Evolutionary conservation across 345 rosid genomes (phyloP), one percentile per base, ranked within the genome.

Genomic region (Ceriops decandra): DNA sequence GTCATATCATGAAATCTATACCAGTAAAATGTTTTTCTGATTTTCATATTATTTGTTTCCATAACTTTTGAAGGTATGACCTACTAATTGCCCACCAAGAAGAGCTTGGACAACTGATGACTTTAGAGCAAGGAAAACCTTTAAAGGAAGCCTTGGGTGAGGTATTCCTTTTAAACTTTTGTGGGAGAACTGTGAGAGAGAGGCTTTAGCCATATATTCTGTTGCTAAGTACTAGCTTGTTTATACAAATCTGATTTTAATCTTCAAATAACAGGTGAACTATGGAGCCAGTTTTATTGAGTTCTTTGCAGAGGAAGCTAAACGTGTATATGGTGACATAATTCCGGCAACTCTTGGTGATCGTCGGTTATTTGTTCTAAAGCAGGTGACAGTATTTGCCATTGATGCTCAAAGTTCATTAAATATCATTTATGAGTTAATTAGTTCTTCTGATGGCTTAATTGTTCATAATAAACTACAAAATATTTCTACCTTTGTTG

Each of bases 91-190:
- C 87, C 69, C 89, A 91, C 84, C 88, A 87, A 82, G 95, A 95
- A 80, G 96, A 95, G 71, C 90, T 95, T 76, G 99, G 93, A 67
- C 91, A 90, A 76, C 85, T 91, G 59, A 92, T 95, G 73, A 92
- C 98, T 51, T 81, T 91, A 75, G 99, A 95, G 87, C 93, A 88
- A 85, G 99, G 99, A 54, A 95, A 95, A 75, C 98, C 99, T 71
- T 79, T 95, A 53, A 85, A 86, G 73, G 99, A 95, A 72, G 96
- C 99, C 74, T 71, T 87, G 20, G 98, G 96, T 42, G 98, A 95
- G 98, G 99, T 95, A 83, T 63, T 47, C 30, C 26, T 56, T 83
- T 58, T 60, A 20, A 16, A 73, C 62, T 36, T 65, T 56, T 63
- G 47, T 57, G 63, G 68, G 60, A 56, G 63, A 72, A 65, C 67